Conservation (phyloP, 2,329 filamentous ascomycete genomes). For the Amesomyces nigricolor region DNA sequence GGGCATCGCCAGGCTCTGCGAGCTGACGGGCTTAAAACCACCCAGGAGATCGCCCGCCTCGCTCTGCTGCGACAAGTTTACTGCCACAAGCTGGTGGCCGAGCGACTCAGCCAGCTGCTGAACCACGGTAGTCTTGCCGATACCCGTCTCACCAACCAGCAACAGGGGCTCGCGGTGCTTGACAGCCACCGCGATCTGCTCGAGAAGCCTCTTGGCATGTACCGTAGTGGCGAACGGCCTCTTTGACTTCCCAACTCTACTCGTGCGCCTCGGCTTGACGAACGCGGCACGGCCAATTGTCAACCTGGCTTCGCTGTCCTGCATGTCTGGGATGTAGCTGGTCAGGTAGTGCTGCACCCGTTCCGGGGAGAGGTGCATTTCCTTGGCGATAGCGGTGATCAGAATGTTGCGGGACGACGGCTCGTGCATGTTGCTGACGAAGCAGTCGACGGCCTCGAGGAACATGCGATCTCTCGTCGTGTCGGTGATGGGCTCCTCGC, state of each 20-base stretch:
- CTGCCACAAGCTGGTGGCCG: conserved; percentile 80
- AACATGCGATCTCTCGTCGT: conserved; percentile 76
- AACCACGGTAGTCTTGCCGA: conserved; percentile 93
- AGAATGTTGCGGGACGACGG: conserved; percentile 54
- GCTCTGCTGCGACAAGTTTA: conserved; percentile 96
- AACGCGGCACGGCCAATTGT: conserved; percentile 62
- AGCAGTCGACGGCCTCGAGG: conserved; percentile 88
- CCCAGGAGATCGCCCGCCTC: conserved; percentile 94
- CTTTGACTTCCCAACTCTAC: conserved; percentile 46
- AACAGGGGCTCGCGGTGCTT: conserved; percentile 82
- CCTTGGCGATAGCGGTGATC: conserved; percentile 69
- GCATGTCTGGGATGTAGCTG: conserved; percentile 65
- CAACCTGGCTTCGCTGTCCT: conserved; percentile 54
- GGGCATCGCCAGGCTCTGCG: conserved; percentile 79
- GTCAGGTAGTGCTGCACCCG: conserved; percentile 71
- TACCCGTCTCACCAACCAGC: conserved; percentile 97
- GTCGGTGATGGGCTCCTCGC: conserved; percentile 67
- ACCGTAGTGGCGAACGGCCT: conserved; percentile 81
- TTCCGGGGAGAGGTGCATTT: conserved; percentile 80
- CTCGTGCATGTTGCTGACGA: conserved; percentile 73
- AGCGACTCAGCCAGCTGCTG: conserved; percentile 84
- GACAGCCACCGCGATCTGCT: conserved; percentile 80
- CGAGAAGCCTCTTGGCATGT: conserved; percentile 76
- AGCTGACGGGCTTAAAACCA: conserved; percentile 92
- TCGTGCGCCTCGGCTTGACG: conserved; percentile 50